Conservation (phyloP, 768 basidiomycete genomes). For the Leccinum incarnatum region DNA sequence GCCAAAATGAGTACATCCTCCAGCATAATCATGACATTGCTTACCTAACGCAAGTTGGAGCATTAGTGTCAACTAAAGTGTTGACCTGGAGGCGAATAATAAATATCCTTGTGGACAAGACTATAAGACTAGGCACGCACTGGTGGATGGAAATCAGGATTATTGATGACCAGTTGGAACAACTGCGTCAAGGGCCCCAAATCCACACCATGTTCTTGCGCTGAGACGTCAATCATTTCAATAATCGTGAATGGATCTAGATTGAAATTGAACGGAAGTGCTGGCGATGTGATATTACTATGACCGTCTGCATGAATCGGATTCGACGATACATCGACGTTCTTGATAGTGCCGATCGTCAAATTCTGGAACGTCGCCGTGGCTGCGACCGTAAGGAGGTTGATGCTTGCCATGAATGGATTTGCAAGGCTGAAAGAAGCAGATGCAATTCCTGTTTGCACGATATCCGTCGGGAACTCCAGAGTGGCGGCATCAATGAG, state of each 20-base stretch:
- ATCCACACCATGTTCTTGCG: slow-evolving; percentile 52
- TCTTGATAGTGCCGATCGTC: slow-evolving; percentile 56
- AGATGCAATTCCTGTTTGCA: slow-evolving; percentile 56
- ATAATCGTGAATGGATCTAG: slow-evolving; percentile 62
- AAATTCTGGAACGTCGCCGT: slow-evolving; percentile 54
- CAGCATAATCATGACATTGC: neutral
- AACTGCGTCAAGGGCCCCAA: slow-evolving; percentile 57
- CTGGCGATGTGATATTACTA: slow-evolving; percentile 51
- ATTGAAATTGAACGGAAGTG: slow-evolving; percentile 62
- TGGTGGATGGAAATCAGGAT: slow-evolving; percentile 50
- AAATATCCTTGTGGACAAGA: neutral
- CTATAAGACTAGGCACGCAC: slow-evolving; percentile 31
- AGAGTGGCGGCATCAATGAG: slow-evolving; percentile 56
- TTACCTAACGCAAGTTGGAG: slow-evolving; percentile 60
- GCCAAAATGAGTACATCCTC: slow-evolving; percentile 5
- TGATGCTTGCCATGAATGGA: slow-evolving; percentile 72
- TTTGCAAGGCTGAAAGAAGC: slow-evolving; percentile 58
- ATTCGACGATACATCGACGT: slow-evolving; percentile 49
- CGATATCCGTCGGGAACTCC: slow-evolving; percentile 61
- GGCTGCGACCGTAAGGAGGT: slow-evolving; percentile 53
- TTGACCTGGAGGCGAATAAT: slow-evolving; percentile 40
- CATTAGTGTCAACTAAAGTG: slow-evolving; percentile 49
- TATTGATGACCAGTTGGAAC: slow-evolving; percentile 51
- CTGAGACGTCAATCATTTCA: slow-evolving; percentile 47
- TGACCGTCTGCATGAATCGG: slow-evolving; percentile 64